Evolutionary conservation across 129 eudicot species (phyloP).

Genomic region (Flaveria robusta): DNA sequence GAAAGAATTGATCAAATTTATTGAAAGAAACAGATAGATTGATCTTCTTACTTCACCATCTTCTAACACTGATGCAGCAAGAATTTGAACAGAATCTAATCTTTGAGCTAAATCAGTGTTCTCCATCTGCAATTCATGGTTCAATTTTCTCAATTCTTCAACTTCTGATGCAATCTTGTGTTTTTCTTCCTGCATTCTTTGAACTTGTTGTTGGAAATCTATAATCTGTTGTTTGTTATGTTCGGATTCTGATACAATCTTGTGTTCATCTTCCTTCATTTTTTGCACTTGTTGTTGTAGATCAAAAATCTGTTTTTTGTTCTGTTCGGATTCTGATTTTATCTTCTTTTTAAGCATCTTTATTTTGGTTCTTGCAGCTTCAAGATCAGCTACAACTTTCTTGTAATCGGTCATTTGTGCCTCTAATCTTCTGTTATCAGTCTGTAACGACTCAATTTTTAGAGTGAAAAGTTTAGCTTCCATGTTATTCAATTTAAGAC

Average conservation of each 20-base stretch:
- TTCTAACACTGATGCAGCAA: constrained; percentile 58
- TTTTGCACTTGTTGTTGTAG: constrained; percentile 59
- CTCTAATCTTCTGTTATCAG: constrained; percentile 59
- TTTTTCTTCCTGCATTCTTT: constrained; percentile 55
- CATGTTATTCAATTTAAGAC: constrained; percentile 61
- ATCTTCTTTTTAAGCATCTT: constrained; percentile 59
- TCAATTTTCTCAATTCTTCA: constrained; percentile 48
- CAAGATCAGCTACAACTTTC: constrained; percentile 62
- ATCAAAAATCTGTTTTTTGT: constrained; percentile 48
- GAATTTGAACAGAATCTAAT: constrained; percentile 61
- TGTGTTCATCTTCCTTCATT: constrained; percentile 56
- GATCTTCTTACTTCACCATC: constrained; percentile 58
- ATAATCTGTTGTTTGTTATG: constrained; percentile 53
- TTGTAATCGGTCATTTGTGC: constrained; percentile 61
- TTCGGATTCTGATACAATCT: constrained; percentile 49
- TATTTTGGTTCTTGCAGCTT: constrained; percentile 72
- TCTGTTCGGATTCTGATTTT: constrained; percentile 61
- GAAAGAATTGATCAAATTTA: not conserved
- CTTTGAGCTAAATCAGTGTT: constrained; percentile 65
- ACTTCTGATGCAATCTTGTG: constrained; percentile 36
- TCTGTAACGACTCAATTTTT: constrained; percentile 71
- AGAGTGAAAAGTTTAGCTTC: constrained; percentile 67
- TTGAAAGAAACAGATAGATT: not conserved
- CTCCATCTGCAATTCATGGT: constrained; percentile 45
- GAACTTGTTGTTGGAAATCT: constrained; percentile 58